Evolutionary conservation across 83 land plant species (phyloP), one percentile per base, ranked within the genome.

Genomic region (Picea engelmannii): DNA sequence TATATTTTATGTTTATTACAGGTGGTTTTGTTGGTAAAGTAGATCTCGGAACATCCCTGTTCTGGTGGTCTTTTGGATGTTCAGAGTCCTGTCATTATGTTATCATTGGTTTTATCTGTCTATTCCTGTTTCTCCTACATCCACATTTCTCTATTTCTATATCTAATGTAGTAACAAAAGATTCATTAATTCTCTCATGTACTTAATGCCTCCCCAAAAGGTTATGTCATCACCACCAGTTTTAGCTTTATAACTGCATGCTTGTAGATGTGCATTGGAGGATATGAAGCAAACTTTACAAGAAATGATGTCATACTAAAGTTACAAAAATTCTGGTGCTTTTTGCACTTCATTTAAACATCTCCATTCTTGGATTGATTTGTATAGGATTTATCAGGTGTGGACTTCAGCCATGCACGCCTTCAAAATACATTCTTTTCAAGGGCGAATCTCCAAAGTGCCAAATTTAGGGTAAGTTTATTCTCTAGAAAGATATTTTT

Each of bases 371-470:
- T 73, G 25, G 25, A 44, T 47, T 73, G 58, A 44, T 44, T 1
- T 71, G 10, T 40, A 20, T 21, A 94, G 94, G 97, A 96, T 85
- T 87, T 96, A 17, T 93, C 94, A 27, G 82, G 67, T 84, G 97
- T 93, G 80, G 98, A 96, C 77, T 91, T 96, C 85, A 94, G 97
- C 83, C 82, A 85, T 90, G 93, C 97, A 68, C 81, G 90, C 58
- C 82, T 96, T 20, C 86, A 81, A 78, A 88, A 85, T 76, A 92
- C 95, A 1, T 90, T 92, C 84, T 96, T 96, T 79, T 92, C 95
- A 52, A 84, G 91, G 83, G 98, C 98, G n/a, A 91, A 96, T 83
- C 90, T 96, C 62, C 90, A 91, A 17, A 67, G 80, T 24, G 92
- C 98, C 18, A 91, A 94, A 79, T 94, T 96, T 69, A 83, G 88